phyloP scores from a whole-genome alignment of 2,329 filamentous ascomycete species.

The Gremmenia infestans region DNA sequence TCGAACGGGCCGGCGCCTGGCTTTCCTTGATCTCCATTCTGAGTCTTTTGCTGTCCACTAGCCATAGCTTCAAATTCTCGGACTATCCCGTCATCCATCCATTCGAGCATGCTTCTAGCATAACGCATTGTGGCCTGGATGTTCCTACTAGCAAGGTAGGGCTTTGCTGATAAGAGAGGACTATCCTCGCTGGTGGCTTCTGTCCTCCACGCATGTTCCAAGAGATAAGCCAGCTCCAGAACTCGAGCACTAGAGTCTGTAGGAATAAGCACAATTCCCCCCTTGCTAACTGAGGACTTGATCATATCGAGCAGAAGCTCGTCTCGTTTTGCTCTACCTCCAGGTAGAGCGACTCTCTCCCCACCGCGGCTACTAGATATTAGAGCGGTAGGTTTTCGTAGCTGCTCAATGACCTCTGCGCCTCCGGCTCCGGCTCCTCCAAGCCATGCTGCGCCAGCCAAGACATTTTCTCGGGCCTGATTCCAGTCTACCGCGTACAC shows the following conservation, averaged over 20 bases:
- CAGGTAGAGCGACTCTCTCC: constrained; percentile 63
- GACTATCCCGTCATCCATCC: constrained; percentile 97
- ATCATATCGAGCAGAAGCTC: constrained; percentile 81
- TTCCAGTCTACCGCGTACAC: constrained; percentile 99
- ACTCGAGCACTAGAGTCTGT: constrained; percentile 95
- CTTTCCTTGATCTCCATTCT: constrained; percentile 40
- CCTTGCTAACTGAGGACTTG: constrained; percentile 68
- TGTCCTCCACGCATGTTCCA: constrained; percentile 86
- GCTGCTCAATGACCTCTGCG: constrained; percentile 86
- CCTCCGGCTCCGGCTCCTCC: constrained; percentile 75
- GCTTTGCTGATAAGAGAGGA: constrained; percentile 47
- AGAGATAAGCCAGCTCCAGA: constrained; percentile 81
- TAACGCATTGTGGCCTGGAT: constrained; percentile 86
- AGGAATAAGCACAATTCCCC: constrained; percentile 88
- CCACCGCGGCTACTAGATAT: constrained; percentile 86
- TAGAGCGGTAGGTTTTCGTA: constrained; percentile 88
- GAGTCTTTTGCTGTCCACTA: constrained; percentile 36
- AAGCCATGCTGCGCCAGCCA: constrained; percentile 90
- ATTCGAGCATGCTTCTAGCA: constrained; percentile 92
- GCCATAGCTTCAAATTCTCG: constrained; percentile 76
- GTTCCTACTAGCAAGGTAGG: constrained; percentile 83
- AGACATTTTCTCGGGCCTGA: constrained; percentile 91
- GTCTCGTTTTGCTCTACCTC: constrained; percentile 75
- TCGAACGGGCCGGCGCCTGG: constrained; percentile 72
- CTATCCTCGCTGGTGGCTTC: constrained; percentile 51